Base-by-base conservation (phyloP, 164 flowering plant genomes). In the Cinnamomum micranthum region DNA sequence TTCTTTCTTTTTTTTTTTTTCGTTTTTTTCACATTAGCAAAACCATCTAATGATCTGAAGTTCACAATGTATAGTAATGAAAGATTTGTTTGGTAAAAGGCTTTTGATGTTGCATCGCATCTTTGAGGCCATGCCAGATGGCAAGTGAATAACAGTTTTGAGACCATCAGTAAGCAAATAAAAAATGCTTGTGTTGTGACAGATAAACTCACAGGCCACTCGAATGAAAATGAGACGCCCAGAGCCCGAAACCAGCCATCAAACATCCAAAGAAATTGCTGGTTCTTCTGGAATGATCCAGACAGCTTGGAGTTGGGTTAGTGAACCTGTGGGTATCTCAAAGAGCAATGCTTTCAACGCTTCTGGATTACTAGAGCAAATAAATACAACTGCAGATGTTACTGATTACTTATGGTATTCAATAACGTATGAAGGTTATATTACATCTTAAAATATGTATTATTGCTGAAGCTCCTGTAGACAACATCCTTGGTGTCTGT, bases 331-430 rank as follows among this genome's bases (percentile, higher is more conserved):
- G 93, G 91, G 68, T 47, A n/a, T 6, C 60, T 73, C 10, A 70
- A 65, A 0, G 78, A 78, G 20, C n/a, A 55, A 17, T 10, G 2
- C 78, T 0, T 24, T 77, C 24, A 4, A 76, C 14, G 76, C 79
- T 0, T 73, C 22, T 3, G 6, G 27, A 7, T 79, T 93, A 11
- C 1, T 89, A n/a, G 98, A 93, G 27, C 95, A 93, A 27, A 90
- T 88, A 74, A 76, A 63, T 1, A 72, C 74, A 0, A 51, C 82
- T 2, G 76, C 70, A 50, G 97, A 91, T 74, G 62, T 50, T 1
- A 87, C 88, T 80, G 97, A 93, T 59, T 93, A 93, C 74, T 68
- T 92, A 17, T 92, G 94, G 94, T 92, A 91, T 81, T 88, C 85
- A 85, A 91, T 92, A 23, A 87, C 81, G 92, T 91, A 71, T 23